Evolutionary conservation across 108 stramenopile species (phyloP).

Genomic region (Fragilaria crotonensis): DNA sequence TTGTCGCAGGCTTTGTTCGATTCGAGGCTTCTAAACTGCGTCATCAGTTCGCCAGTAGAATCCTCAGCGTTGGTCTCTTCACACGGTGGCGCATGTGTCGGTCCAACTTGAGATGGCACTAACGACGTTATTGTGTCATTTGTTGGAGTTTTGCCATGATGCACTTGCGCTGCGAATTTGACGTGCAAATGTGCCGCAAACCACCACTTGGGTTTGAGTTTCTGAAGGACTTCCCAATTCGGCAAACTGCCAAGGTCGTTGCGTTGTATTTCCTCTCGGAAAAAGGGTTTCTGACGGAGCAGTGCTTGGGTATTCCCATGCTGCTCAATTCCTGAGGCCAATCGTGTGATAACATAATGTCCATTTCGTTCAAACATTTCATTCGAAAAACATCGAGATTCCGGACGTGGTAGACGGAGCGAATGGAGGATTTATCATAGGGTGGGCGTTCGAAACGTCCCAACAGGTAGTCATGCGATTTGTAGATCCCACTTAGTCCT

Average conservation of each 20-base stretch:
- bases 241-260: slow-evolving; percentile 91
- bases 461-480: slow-evolving; percentile 59
- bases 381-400: slow-evolving; percentile 82
- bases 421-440: slow-evolving; percentile 54
- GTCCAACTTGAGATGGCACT: slow-evolving; percentile 22
- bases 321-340: slow-evolving; percentile 92
- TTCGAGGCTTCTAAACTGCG: slow-evolving; percentile 51
- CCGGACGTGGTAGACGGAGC: slow-evolving; percentile 92
- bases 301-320: slow-evolving; percentile 71
- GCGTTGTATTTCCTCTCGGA: slow-evolving; percentile 71
- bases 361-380: slow-evolving; percentile 48
- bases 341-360: slow-evolving; percentile 91
- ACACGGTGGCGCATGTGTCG: not conserved
- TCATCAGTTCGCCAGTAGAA: slow-evolving; percentile 2
- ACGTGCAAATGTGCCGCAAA: slow-evolving; percentile 98
- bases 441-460: slow-evolving; percentile 86
- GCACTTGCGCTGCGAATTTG: slow-evolving; percentile 87
- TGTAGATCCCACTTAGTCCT: slow-evolving; percentile 95
- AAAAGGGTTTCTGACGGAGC: slow-evolving; percentile 76
- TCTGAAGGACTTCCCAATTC: slow-evolving; percentile 65
- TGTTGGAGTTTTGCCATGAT: slow-evolving; percentile 38
- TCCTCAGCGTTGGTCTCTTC: not conserved
- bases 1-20: slow-evolving; percentile 29
- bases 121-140: not conserved
- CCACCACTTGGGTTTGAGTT: slow-evolving; percentile 88